These are phyloP conservation scores for Pilatotrama ljubarskyi DNA, from an alignment of 768 basidiomycete genomes.

Conservation along the genomic window DNA sequence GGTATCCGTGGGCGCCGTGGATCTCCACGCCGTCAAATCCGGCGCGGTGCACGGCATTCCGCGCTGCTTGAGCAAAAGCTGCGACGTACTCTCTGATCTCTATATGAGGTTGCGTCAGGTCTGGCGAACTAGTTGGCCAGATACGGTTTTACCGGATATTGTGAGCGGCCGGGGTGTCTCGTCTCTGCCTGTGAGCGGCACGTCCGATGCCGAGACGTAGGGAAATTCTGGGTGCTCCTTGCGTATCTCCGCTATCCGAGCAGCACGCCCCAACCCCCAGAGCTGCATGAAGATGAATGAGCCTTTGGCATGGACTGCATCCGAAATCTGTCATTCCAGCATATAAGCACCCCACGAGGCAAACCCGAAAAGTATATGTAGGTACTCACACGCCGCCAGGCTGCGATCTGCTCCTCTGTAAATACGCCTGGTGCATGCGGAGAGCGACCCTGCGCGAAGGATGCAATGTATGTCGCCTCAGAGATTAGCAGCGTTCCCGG, in stretches of 20 bases:
- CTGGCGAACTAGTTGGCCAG: no score
- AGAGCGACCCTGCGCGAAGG: constrained; percentile 31
- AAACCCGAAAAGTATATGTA: no score
- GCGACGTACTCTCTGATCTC: constrained; percentile 42
- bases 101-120: background rate
- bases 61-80: constrained; percentile 27
- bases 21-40: constrained; percentile 30
- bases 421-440: constrained; percentile 47
- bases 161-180: constrained; percentile 27
- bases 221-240: constrained; percentile 33
- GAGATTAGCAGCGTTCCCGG: constrained; percentile 55
- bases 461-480: constrained; percentile 47
- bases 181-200: constrained; percentile 8
- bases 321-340: constrained; percentile 45
- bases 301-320: constrained; percentile 55
- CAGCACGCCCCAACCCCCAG: constrained; percentile 53
- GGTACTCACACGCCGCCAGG: constrained; percentile 39
- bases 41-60: constrained; percentile 31
- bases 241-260: constrained; percentile 34
- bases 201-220: constrained; percentile 27
- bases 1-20: constrained; percentile 30
- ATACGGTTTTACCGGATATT: constrained; percentile 7
- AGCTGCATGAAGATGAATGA: constrained; percentile 56
- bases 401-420: constrained; percentile 43
- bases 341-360: background rate